These are phyloP conservation scores for Neckera pumila DNA, from an alignment of 225 moss, liverwort and hornwort genomes.

Conservation along the genomic window DNA sequence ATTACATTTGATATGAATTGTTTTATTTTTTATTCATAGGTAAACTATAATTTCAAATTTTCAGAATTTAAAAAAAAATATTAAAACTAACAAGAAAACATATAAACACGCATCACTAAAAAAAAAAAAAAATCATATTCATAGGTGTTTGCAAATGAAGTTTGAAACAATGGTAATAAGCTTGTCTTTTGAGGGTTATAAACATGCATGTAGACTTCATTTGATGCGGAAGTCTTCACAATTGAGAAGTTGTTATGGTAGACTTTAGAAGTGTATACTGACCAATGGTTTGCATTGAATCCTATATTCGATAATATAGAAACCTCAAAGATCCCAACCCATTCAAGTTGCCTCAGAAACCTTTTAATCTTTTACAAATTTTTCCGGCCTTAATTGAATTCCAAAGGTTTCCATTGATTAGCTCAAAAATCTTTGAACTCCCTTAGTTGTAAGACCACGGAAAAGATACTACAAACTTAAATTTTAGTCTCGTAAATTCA, in stretches of 20 bases:
- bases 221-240: no score
- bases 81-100: no score
- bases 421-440: background rate
- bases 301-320: background rate
- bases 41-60: no score
- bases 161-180: background rate
- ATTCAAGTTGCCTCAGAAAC: background rate
- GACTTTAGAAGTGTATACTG: background rate
- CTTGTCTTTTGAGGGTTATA: background rate
- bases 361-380: no score
- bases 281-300: fast-evolving
- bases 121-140: no score
- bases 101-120: no score
- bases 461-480: background rate
- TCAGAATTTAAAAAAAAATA: no score
- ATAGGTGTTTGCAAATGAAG: no score
- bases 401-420: no score
- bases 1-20: background rate
- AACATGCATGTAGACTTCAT: background rate
- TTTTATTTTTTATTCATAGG: background rate
- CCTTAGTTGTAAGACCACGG: no score
- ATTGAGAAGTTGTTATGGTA: background rate
- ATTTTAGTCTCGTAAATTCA: no score
- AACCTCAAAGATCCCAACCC: no score
- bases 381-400: fast-evolving